Base-by-base conservation (phyloP, 2,329 filamentous ascomycete genomes). In the Xylaria hypoxylon region DNA sequence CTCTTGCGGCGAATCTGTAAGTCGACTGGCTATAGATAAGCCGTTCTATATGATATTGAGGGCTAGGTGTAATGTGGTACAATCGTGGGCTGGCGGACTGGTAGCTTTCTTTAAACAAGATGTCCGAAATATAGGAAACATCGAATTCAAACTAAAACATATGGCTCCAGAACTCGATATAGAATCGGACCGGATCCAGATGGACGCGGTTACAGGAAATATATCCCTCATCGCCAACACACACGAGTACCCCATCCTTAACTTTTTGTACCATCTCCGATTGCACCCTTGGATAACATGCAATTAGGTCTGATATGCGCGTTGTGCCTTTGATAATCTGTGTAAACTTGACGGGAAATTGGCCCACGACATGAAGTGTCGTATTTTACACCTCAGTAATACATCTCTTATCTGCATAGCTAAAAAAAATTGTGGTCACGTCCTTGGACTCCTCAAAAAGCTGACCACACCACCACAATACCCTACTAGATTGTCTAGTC, bases 381-480 rank as follows among this genome's bases (percentile, higher is more conserved):
- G 22, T 51, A 44, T 33, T 24, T 7, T 33, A 28, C 13, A 38
- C 7, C 35, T 55, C 26, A 45, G 31, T 45, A 35, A 10, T 38
- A 19, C 10, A 31, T 22, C 15, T 62, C 48, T 35, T 35, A 2
- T 55, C 50, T 17, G 4, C 6, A 24, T 24, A 55, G 31, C n/a
- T 44, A 24, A 33, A 50, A 42, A 33, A 24, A 15, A 35, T 42
- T 19, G 11, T 33, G 13, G 13, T 56, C 73, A 88, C 65, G 85
- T 86, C 73, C 85, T 78, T 22, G 87, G 87, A 70, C 82, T 89
- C 72, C 93, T 87, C 73, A 97, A 82, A 81, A 96, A 97, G 45
- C 88, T 88, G 19, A 96, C 89, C 26, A 97, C 92, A 70, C 95
- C 95, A 70, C 90, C 88, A 77, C 93, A 96, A 77, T 96, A 97